Percentiles rank a stretch among this genome's conserved stretches.
Evolutionary conservation across 441 rosid genomes (phyloP).

Genomic region (Isatis lusitanica): DNA sequence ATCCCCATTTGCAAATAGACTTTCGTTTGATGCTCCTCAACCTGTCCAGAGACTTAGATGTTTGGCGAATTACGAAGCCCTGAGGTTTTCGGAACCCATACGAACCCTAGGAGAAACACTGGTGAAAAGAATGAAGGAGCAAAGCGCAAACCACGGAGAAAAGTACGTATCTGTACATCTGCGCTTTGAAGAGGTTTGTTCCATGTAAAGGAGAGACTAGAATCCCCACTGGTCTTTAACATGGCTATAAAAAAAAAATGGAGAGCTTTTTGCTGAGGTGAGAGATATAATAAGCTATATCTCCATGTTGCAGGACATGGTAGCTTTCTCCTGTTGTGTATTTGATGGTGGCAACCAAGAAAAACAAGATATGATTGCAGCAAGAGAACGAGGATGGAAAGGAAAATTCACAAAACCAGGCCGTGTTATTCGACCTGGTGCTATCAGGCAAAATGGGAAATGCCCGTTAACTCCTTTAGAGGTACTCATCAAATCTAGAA

Average conservation of each 20-base stretch:
- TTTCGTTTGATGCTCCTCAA: slow-evolving; percentile 96
- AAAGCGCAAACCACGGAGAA: slow-evolving; percentile 68
- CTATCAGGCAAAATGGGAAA: slow-evolving; percentile 92
- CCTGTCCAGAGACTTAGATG: slow-evolving; percentile 93
- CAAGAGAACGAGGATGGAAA: slow-evolving; percentile 98
- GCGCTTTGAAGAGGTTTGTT: slow-evolving; percentile 97
- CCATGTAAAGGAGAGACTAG: slow-evolving; percentile 24
- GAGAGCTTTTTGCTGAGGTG: slow-evolving; percentile 8
- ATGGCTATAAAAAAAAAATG: slow-evolving; percentile 2
- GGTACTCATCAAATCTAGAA: slow-evolving; percentile 46
- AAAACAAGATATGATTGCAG: slow-evolving; percentile 84
- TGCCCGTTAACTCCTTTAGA: slow-evolving; percentile 98
- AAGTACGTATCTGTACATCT: slow-evolving; percentile 96
- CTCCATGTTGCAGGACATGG: slow-evolving; percentile 81
- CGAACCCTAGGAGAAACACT: slow-evolving; percentile 72
- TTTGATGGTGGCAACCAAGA: slow-evolving; percentile 96
- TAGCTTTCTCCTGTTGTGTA: slow-evolving; percentile 98
- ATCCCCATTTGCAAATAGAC: slow-evolving; percentile 98
- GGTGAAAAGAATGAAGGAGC: slow-evolving; percentile 93
- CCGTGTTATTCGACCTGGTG: slow-evolving; percentile 97
- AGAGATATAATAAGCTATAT: slow-evolving; percentile 2
- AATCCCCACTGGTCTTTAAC: slow-evolving; percentile 15
- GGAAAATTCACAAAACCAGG: slow-evolving; percentile 99
- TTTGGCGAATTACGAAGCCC: slow-evolving; percentile 91
- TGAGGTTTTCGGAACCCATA: slow-evolving; percentile 79